Base-by-base conservation (phyloP, 202 grass and related monocot species). In the Panicum hallii region DNA sequence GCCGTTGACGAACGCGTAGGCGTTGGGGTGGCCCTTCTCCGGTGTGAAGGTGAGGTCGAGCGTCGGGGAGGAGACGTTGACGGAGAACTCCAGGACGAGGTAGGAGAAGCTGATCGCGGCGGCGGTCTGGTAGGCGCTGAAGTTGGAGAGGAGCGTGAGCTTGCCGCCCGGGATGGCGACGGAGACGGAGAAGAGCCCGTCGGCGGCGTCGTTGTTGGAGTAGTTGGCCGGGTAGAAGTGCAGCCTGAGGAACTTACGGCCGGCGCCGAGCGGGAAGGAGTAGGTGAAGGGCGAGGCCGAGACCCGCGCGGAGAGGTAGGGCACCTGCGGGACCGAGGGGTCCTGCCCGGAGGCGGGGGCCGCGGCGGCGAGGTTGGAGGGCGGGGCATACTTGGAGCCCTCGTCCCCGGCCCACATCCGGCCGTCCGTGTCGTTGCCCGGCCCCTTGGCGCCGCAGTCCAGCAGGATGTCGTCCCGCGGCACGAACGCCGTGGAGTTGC, bases 1-100 rank as follows among this genome's bases (percentile, higher is more conserved):
- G 53, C 93, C 93, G 49, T 95, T 95, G 80, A 95, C 41, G 86
- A 95, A 95, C 19, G 93, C 93, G 77, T 85, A 95, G 56, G 93
- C 82, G 57, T 89, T 89, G 41, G 86, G 68, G 81, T 83, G 93
- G 67, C 2, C 40, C 41, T 82, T 78, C 49, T 88, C 85, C 69
- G 93, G 93, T 22, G 90, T 93, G 91, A 95, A 95, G 84, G 91
- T 89, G 81, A 95, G 84, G 57, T 91, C 87, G 65, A 95, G 93
- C 71, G 81, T 87, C 32, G 63, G 32, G 63, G 88, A 70, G 32
- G 84, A 85, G 54, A 93, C 84, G 71, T 87, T 93, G 89, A 95
- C 65, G 49, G 93, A 95, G 90, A 91, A 95, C 79, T 95, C 88
- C 64, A 38, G 88, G 41, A 88, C 2, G 65, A 95, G 34, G 87